phyloP scores from a whole-genome alignment of 1,284 basidiomycete species.

The Singerocomus inundabilis region DNA sequence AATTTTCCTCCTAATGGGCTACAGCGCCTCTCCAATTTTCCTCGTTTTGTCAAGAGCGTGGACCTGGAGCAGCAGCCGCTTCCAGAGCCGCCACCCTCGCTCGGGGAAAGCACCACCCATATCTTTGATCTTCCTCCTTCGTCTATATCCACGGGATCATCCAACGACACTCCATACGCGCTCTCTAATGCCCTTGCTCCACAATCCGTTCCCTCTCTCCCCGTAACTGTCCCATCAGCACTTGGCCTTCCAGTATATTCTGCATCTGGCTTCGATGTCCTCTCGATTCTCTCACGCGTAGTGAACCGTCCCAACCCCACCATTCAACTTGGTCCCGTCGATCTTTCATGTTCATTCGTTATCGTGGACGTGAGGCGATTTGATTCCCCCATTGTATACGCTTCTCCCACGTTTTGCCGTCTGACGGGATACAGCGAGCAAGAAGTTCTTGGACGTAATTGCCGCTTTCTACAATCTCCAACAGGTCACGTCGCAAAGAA shows the following conservation, averaged over 20 bases:
- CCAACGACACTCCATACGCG: slow-evolving; percentile 5
- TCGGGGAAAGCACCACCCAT: background rate
- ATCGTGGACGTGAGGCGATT: slow-evolving; percentile 81
- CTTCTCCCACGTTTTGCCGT: slow-evolving; percentile 73
- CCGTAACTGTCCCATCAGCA: slow-evolving; percentile 23
- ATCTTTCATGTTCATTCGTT: slow-evolving; percentile 86
- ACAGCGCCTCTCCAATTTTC: background rate
- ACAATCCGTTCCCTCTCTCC: background rate
- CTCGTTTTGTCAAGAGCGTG: background rate
- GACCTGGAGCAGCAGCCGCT: slow-evolving; percentile 7
- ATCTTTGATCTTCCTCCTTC: slow-evolving; percentile 1
- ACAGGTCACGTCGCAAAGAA: slow-evolving; percentile 64
- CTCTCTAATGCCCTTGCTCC: slow-evolving; percentile 9
- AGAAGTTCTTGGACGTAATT: slow-evolving; percentile 87
- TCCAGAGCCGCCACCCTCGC: slow-evolving; percentile 7
- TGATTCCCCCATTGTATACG: slow-evolving; percentile 87
- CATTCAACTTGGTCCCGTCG: slow-evolving; percentile 85
- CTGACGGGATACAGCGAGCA: slow-evolving; percentile 82
- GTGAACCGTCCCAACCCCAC: slow-evolving; percentile 73
- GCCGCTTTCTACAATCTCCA: slow-evolving; percentile 84
- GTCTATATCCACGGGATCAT: background rate
- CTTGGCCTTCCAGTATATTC: slow-evolving; percentile 70
- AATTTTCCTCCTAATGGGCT: background rate
- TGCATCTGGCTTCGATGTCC: slow-evolving; percentile 85
- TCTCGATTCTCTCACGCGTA: slow-evolving; percentile 80